A percentile compares a stretch with the other conserved stretches of the same genome.
These are phyloP conservation scores for Oryza longistaminata DNA, from an alignment of 176 grass and related monocot genomes.

Conservation along the genomic window DNA sequence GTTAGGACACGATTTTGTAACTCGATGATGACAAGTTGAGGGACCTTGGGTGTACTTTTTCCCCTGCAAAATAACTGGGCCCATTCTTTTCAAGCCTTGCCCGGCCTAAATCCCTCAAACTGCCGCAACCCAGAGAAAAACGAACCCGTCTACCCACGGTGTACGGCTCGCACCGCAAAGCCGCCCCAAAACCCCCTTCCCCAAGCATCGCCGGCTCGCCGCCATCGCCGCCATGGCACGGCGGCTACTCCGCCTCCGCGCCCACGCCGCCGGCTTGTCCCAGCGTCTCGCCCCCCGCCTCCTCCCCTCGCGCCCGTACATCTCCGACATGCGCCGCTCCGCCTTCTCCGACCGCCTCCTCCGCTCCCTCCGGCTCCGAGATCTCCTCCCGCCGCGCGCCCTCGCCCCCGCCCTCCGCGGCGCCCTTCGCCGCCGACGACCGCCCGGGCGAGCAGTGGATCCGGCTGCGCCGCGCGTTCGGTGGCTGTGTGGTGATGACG, in stretches of 20 bases:
- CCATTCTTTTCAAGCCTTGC: no score
- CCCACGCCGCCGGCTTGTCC: background rate
- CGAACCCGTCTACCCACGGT: background rate
- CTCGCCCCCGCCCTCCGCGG: background rate
- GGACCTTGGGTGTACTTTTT: no score
- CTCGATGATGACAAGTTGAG: no score
- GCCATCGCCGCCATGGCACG: slow-evolving; percentile 33
- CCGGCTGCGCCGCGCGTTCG: slow-evolving; percentile 46
- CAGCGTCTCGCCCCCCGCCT: slow-evolving; percentile 2
- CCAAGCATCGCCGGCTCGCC: background rate
- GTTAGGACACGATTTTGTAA: no score
- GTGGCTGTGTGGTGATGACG: background rate
- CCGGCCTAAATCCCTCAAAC: no score
- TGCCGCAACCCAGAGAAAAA: no score
- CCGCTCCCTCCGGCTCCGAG: slow-evolving; percentile 72
- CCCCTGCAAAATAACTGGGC: background rate
- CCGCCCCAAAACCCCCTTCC: background rate
- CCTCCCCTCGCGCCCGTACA: slow-evolving; percentile 43
- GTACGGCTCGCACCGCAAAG: background rate
- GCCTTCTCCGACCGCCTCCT: slow-evolving; percentile 73
- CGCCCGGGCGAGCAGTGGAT: slow-evolving; percentile 58
- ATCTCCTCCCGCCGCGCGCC: slow-evolving; percentile 42
- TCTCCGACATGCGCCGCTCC: slow-evolving; percentile 64
- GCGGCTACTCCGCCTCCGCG: slow-evolving; percentile 30
- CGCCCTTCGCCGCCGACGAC: slow-evolving; percentile 55